Evolutionary conservation across 139 green algal species (phyloP), one percentile per base, ranked within the genome.

Genomic region (Mychonastes homosphaera): DNA sequence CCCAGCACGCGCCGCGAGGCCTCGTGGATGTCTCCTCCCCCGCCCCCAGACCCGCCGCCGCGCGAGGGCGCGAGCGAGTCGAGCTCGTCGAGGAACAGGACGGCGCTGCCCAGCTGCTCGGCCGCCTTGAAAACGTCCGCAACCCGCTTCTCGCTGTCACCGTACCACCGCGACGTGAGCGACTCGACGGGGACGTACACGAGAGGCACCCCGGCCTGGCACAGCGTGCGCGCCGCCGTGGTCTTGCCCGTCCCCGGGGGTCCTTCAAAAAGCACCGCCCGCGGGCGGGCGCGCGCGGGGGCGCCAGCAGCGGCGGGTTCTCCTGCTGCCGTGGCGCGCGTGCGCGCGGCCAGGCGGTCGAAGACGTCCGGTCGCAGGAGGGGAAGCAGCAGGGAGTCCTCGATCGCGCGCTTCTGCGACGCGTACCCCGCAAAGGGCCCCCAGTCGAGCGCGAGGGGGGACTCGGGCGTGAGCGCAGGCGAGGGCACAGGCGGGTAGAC

Each of bases 141-240:
- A n/a, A n/a, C n/a, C n/a, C n/a, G n/a, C n/a, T n/a, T n/a, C n/a
- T n/a, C n/a, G n/a, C n/a, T n/a, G n/a, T n/a, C n/a, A 3, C 79
- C 79, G 53, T 91, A 92, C 71, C 79, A 94, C 76, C 92, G 94
- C 47, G 45, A 75, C 19, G 69, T 67, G 0, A 94, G 55, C 0
- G 71, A 65, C 71, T 97, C 90, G 15, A 97, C 69, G 7, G 90
- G 90, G 12, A 97, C 73, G 58, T 97, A 97, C 53, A 96, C 80
- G 34, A 97, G 69, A 2, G 84, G 81, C 34, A 95, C 80, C 1
- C 70, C 64, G 5, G 84, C 83, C 29, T 77, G 72, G 33, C 73
- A 75, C 53, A 94, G 83, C 34, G 90, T 71, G 19, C 85, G 75
- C 0, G 87, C 89, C 16, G 56, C 82, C 10, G 79, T 95, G 39